A percentile compares a stretch with the other conserved stretches of the same genome.
Conservation (phyloP, 1,139 yeast species). For the Insectozyma bohioensis region DNA sequence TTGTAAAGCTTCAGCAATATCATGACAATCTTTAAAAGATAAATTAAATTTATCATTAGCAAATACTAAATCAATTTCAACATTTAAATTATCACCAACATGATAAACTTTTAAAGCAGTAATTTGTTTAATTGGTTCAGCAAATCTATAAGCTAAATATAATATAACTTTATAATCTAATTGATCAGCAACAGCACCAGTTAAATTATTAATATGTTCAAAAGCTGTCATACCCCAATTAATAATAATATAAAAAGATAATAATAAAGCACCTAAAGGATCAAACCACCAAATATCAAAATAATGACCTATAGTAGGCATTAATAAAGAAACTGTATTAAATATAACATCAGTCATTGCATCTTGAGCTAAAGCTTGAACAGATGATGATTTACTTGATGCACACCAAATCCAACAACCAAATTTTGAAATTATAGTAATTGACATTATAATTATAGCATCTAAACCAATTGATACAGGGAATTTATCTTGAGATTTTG, state of each 20-base stretch:
- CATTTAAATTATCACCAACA: conserved; percentile 74
- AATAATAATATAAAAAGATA: conserved; percentile 60
- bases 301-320: conserved; percentile 62
- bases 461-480: conserved; percentile 52
- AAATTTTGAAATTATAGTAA: conserved; percentile 61
- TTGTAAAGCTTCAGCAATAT: conserved; percentile 78
- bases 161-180: conserved; percentile 65
- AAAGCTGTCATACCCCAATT: conserved; percentile 67
- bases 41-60: conserved; percentile 46
- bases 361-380: conserved; percentile 80
- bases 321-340: conserved; percentile 64
- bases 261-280: conserved; percentile 66
- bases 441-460: conserved; percentile 60
- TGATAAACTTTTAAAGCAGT: conserved; percentile 74
- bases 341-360: conserved; percentile 77
- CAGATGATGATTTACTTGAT: conserved; percentile 62
- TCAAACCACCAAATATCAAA: conserved; percentile 65
- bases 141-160: conserved; percentile 67
- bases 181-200: conserved; percentile 70
- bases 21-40: conserved; percentile 68
- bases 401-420: conserved; percentile 68
- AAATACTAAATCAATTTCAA: conserved; percentile 72
- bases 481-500: conserved; percentile 28
- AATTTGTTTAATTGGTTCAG: conserved; percentile 63
- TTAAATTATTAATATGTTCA: conserved; percentile 71